These are phyloP conservation scores for Yarrowia divulgata DNA, from an alignment of 805 yeast species.

Conservation along the genomic window DNA sequence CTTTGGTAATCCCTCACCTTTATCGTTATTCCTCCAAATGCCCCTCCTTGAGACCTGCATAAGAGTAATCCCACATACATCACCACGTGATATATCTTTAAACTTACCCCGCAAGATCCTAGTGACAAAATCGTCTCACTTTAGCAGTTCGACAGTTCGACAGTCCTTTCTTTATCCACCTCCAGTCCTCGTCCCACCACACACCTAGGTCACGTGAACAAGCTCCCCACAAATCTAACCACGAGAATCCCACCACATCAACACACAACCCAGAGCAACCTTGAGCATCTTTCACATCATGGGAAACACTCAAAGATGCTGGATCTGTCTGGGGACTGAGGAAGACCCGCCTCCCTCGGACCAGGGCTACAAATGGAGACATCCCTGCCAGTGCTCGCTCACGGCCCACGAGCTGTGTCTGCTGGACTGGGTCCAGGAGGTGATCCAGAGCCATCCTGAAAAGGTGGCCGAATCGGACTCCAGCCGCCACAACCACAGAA, in stretches of 20 bases:
- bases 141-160: no score
- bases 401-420: slow-evolving; percentile 58
- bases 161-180: neutral
- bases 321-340: slow-evolving; percentile 51
- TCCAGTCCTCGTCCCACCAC: neutral
- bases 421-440: slow-evolving; percentile 53
- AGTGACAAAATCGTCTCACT: neutral
- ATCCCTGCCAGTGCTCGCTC: slow-evolving; percentile 57
- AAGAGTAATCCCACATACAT: neutral
- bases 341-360: slow-evolving; percentile 49
- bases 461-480: slow-evolving; percentile 37
- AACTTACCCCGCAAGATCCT: slow-evolving; percentile 34
- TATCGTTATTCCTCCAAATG: neutral
- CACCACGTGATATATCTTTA: slow-evolving; percentile 35
- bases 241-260: neutral
- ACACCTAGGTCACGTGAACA: neutral
- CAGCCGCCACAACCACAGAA: slow-evolving; percentile 16
- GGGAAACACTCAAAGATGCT: slow-evolving; percentile 48
- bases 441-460: slow-evolving; percentile 43
- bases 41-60: slow-evolving; percentile 6
- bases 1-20: slow-evolving; percentile 1
- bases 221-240: neutral
- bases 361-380: slow-evolving; percentile 54
- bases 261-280: neutral
- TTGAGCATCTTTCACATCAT: neutral